Percentiles rank a stretch among this genome's conserved stretches.
Evolutionary conservation across 179 eudicot species (phyloP).

Genomic region (Sideroxylon spinosum): DNA sequence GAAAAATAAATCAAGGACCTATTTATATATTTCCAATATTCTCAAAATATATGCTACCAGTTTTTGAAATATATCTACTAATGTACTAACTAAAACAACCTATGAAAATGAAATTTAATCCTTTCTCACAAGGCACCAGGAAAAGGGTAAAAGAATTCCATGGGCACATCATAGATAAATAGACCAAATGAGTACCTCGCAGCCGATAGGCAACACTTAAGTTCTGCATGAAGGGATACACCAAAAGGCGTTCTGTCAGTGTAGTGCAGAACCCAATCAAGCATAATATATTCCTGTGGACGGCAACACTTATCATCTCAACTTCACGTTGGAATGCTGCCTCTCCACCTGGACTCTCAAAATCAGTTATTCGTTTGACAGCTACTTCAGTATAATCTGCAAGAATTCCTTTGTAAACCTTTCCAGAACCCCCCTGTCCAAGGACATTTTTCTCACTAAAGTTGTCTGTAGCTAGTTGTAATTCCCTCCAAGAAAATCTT

Average conservation of each 20-base stretch:
- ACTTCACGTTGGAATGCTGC: conserved; percentile 93
- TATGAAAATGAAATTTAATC: no score
- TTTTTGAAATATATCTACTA: neutral
- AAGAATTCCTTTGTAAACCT: conserved; percentile 85
- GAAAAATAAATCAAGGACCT: no score
- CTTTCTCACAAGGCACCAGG: neutral
- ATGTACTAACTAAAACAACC: no score
- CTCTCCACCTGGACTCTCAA: conserved; percentile 82
- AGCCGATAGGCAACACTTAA: neutral
- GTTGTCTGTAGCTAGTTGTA: conserved; percentile 84
- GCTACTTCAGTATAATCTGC: conserved; percentile 72
- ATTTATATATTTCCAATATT: no score
- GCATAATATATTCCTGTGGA: conserved; percentile 79
- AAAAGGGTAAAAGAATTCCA: neutral
- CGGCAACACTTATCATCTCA: conserved; percentile 99
- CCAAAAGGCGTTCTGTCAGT: conserved; percentile 90
- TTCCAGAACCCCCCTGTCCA: conserved; percentile 93
- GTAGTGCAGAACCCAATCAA: conserved; percentile 95
- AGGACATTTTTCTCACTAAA: conserved; percentile 80
- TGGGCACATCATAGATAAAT: neutral
- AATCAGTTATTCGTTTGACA: conserved; percentile 74
- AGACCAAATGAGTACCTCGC: neutral
- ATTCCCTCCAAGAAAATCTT: conserved; percentile 84
- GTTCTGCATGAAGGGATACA: neutral
- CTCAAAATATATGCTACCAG: no score